phyloP scores from a whole-genome alignment of 108 stramenopile species.

The Cyclotella kingstonii region DNA sequence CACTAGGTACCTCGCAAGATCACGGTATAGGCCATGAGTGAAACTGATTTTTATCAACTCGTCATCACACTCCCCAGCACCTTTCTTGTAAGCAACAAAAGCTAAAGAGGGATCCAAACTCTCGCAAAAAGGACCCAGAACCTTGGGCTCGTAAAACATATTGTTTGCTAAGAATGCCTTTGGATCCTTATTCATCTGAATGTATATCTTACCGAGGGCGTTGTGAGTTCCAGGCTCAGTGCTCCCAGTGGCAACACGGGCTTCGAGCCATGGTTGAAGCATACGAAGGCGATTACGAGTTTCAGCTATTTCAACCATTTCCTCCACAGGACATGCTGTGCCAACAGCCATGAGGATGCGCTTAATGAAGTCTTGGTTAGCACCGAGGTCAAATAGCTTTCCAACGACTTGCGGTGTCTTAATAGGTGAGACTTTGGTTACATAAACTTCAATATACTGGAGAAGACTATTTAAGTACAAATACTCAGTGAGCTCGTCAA shows the following conservation, averaged over 20 bases:
- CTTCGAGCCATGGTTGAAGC: constrained; percentile 98
- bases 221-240: constrained; percentile 99
- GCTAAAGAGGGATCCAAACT: constrained; percentile 98
- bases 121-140: constrained; percentile 98
- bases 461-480: constrained; percentile 97
- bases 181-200: constrained; percentile 98
- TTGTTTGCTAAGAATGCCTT: constrained; percentile 98
- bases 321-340: constrained; percentile 97
- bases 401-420: constrained; percentile 99
- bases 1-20: constrained; percentile 98
- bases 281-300: constrained; percentile 93
- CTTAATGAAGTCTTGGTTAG: constrained; percentile 98
- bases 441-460: constrained; percentile 99
- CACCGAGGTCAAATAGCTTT: constrained; percentile 97
- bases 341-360: constrained; percentile 97
- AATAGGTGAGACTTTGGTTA: constrained; percentile 96
- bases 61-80: constrained; percentile 97
- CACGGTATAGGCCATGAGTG: constrained; percentile 97
- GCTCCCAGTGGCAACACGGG: constrained; percentile 98
- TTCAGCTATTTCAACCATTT: constrained; percentile 98
- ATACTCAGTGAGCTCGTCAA: constrained; percentile 99
- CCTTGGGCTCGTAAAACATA: constrained; percentile 99
- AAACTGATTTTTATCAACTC: constrained; percentile 96
- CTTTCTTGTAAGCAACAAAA: constrained; percentile 98
- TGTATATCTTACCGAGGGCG: constrained; percentile 99